Evolutionary conservation across 768 basidiomycete species (phyloP).

Genomic region (Lentinula sp.): DNA sequence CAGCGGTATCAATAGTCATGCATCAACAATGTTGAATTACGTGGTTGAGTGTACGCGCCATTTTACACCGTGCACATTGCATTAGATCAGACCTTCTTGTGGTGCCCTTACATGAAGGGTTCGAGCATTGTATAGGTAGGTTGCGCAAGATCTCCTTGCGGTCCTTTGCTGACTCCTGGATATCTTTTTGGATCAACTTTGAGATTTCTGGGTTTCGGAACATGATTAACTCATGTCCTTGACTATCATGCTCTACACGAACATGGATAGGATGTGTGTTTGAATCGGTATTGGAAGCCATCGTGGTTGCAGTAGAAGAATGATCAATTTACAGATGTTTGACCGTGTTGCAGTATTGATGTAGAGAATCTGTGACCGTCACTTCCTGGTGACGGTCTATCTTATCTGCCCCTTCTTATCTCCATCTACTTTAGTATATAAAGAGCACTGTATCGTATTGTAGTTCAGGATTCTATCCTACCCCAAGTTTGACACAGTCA

Average conservation of each 20-base stretch:
- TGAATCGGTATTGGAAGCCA: not conserved
- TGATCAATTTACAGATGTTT: no score
- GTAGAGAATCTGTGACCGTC: no score
- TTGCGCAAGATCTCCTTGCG: not conserved
- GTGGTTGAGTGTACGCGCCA: not conserved
- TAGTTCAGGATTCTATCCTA: no score
- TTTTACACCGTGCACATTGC: not conserved
- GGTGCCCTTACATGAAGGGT: not conserved
- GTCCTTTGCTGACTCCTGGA: not conserved
- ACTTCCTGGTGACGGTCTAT: no score
- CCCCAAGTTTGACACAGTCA: no score
- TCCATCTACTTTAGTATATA: no score
- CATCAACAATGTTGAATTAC: not conserved
- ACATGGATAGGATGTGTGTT: not conserved
- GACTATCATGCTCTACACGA: not conserved
- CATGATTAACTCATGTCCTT: not conserved
- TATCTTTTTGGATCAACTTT: not conserved
- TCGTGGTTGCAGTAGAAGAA: not conserved
- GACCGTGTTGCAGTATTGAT: no score
- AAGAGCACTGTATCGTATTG: no score
- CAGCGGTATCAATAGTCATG: no score
- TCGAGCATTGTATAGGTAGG: not conserved
- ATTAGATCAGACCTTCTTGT: not conserved
- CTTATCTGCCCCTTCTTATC: no score
- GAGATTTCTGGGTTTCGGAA: not conserved